phyloP scores from a whole-genome alignment of 495 filamentous ascomycete genomes.

The Trichoderma parareesei region DNA sequence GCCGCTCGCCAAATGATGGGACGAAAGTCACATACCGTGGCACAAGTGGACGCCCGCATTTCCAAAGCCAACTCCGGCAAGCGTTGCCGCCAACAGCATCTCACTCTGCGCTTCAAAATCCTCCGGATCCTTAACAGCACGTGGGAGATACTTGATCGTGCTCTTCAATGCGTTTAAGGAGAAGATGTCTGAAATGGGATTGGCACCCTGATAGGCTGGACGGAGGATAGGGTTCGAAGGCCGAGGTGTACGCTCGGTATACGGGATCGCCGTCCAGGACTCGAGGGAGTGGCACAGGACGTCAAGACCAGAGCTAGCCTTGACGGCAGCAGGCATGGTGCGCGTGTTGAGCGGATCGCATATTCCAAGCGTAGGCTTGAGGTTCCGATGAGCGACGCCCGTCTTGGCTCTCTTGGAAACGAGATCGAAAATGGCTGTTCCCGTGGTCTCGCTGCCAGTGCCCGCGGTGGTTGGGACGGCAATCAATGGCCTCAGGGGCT shows the following conservation, averaged over 20 bases:
- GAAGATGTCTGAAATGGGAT: constrained; percentile 96
- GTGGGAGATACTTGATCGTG: constrained; percentile 85
- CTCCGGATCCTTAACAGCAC: constrained; percentile 76
- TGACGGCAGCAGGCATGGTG: constrained; percentile 90
- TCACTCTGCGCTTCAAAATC: constrained; percentile 85
- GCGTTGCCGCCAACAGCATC: constrained; percentile 90
- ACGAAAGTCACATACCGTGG: constrained; percentile 48
- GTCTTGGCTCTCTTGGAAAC: constrained; percentile 85
- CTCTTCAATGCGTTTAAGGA: constrained; percentile 69
- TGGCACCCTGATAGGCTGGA: constrained; percentile 93
- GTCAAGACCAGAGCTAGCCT: constrained; percentile 81
- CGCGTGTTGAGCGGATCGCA: constrained; percentile 92
- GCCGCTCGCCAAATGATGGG: too few species aligned
- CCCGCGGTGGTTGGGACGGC: constrained; percentile 94
- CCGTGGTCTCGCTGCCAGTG: constrained; percentile 92
- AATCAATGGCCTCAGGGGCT: constrained; percentile 72
- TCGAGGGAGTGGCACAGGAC: constrained; percentile 92
- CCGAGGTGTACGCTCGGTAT: constrained; percentile 70
- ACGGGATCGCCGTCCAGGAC: constrained; percentile 94
- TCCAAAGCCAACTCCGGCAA: constrained; percentile 93
- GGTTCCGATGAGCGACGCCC: constrained; percentile 85
- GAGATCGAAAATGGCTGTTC: constrained; percentile 95
- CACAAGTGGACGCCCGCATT: constrained; percentile 97
- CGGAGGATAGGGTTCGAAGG: constrained; percentile 84
- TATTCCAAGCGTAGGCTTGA: constrained; percentile 93